phyloP scores from a whole-genome alignment of 2,329 filamentous ascomycete genomes.

The Xylariaceae sp. region DNA sequence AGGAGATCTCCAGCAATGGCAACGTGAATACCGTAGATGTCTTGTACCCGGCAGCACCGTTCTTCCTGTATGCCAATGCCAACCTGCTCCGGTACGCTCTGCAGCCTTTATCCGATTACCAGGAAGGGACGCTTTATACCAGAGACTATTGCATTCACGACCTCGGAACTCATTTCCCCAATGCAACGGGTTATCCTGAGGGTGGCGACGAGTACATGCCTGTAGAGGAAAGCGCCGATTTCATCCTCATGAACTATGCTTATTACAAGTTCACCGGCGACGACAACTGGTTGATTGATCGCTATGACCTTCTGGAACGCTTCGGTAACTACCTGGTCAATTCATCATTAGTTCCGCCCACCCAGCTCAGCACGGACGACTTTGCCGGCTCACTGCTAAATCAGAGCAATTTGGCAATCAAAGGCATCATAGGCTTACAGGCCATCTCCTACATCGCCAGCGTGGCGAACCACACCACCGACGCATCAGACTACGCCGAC shows the following conservation, averaged over 20 bases:
- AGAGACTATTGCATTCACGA: constrained; percentile 75
- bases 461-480: constrained; percentile 50
- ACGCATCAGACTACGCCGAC: constrained; percentile 56
- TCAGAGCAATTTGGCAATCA: constrained; percentile 71
- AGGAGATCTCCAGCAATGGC: constrained; percentile 76
- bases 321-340: constrained; percentile 69
- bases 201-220: constrained; percentile 69
- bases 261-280: constrained; percentile 33
- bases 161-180: constrained; percentile 65
- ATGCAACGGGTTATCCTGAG: constrained; percentile 65
- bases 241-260: constrained; percentile 64
- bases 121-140: constrained; percentile 74
- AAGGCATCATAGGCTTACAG: constrained; percentile 74
- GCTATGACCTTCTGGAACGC: constrained; percentile 62
- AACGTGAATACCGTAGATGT: constrained; percentile 83
- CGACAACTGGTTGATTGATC: constrained; percentile 38
- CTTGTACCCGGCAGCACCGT: constrained; percentile 77
- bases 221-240: constrained; percentile 67
- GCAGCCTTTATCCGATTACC: constrained; percentile 73
- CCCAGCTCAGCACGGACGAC: constrained; percentile 70
- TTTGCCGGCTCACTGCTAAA: constrained; percentile 68
- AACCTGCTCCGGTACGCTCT: constrained; percentile 71
- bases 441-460: constrained; percentile 62
- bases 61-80: constrained; percentile 80
- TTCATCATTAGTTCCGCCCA: constrained; percentile 61